phyloP scores from a whole-genome alignment of 1,284 basidiomycete genomes.

The Boletus mariae region DNA sequence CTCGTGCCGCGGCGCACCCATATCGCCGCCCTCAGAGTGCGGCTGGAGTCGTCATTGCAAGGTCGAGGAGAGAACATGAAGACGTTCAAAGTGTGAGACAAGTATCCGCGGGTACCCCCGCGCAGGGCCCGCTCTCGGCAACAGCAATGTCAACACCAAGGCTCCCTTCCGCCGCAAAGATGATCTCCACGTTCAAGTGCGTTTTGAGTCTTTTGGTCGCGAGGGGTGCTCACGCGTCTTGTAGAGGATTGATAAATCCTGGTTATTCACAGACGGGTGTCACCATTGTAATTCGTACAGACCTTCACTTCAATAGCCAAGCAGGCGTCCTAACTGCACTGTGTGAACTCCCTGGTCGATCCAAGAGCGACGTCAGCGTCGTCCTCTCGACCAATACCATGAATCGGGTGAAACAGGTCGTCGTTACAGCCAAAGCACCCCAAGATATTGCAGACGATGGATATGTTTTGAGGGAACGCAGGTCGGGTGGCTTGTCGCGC shows the following conservation, averaged over 20 bases:
- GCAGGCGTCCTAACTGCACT: slow-evolving; percentile 48
- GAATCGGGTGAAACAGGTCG: slow-evolving; percentile 55
- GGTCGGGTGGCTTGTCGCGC: slow-evolving; percentile 49
- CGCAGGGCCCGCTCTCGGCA: slow-evolving; percentile 9
- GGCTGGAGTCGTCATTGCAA: slow-evolving; percentile 21
- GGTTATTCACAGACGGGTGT: slow-evolving; percentile 15
- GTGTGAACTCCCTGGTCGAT: slow-evolving; percentile 64
- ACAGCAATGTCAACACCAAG: slow-evolving; percentile 4
- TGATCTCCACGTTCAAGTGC: slow-evolving; percentile 20
- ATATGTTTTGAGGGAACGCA: slow-evolving; percentile 46
- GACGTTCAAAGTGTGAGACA: slow-evolving; percentile 30
- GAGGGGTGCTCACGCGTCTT: slow-evolving; percentile 9
- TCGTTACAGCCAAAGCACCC: slow-evolving; percentile 43
- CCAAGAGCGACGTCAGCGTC: slow-evolving; percentile 49
- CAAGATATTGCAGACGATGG: slow-evolving; percentile 35
- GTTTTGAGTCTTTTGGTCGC: slow-evolving; percentile 6
- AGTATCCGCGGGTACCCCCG: slow-evolving; percentile 7
- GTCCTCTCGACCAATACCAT: slow-evolving; percentile 50
- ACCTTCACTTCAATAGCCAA: slow-evolving; percentile 49
- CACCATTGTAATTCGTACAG: slow-evolving; percentile 42
- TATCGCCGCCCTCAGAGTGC: slow-evolving; percentile 35
- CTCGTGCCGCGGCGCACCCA: slow-evolving; percentile 27
- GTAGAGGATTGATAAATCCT: slow-evolving; percentile 21
- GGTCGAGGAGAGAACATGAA: slow-evolving; percentile 25
- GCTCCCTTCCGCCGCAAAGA: slow-evolving; percentile 3